Evolutionary conservation across 2,329 filamentous ascomycete genomes (phyloP).

Genomic region (Pleurostoma richardsiae): DNA sequence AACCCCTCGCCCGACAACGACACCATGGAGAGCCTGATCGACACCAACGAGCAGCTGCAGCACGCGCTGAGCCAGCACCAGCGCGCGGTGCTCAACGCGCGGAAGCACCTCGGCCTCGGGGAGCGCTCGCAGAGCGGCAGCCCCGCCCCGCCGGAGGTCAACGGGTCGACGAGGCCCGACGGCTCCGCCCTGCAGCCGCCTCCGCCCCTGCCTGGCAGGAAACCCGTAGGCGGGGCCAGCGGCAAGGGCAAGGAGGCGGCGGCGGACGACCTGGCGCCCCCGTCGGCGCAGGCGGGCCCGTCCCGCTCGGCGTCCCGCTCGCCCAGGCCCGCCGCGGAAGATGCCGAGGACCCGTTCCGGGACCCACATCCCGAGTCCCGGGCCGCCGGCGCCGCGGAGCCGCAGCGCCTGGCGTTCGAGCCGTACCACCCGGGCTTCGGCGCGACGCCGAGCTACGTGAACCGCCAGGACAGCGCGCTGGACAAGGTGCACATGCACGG

Average conservation of each 20-base stretch:
- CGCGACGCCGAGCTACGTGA: conserved; percentile 25
- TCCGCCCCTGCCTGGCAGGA: conserved; percentile 3
- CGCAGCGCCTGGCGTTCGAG: conserved; percentile 20
- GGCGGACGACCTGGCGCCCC: conserved; percentile 4
- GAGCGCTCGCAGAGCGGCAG: conserved; percentile 20
- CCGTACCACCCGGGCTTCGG: conserved; percentile 31
- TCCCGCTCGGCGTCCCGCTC: conserved; percentile 3
- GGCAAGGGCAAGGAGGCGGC: conserved; percentile 20
- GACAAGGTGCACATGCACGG: conserved; percentile 37
- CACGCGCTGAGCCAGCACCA: conserved; percentile 80
- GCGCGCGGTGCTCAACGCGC: conserved; percentile 64
- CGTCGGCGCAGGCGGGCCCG: not conserved
- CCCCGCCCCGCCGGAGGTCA: conserved; percentile 15
- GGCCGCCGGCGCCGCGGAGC: conserved; percentile 17
- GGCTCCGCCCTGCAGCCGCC: conserved; percentile 3
- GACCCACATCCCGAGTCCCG: conserved; percentile 13
- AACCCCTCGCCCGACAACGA: conserved; percentile 84
- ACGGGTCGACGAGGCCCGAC: conserved; percentile 8
- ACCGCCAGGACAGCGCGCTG: conserved; percentile 33
- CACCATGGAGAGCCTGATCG: conserved; percentile 88
- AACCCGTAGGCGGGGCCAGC: conserved; percentile 1
- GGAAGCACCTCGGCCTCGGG: conserved; percentile 46
- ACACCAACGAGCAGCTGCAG: conserved; percentile 88
- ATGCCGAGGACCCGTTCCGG: conserved; percentile 16
- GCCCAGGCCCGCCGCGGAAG: conserved; percentile 11